These are phyloP conservation scores for Mycena polygramma DNA, from an alignment of 768 basidiomycete species.

Conservation along the genomic window DNA sequence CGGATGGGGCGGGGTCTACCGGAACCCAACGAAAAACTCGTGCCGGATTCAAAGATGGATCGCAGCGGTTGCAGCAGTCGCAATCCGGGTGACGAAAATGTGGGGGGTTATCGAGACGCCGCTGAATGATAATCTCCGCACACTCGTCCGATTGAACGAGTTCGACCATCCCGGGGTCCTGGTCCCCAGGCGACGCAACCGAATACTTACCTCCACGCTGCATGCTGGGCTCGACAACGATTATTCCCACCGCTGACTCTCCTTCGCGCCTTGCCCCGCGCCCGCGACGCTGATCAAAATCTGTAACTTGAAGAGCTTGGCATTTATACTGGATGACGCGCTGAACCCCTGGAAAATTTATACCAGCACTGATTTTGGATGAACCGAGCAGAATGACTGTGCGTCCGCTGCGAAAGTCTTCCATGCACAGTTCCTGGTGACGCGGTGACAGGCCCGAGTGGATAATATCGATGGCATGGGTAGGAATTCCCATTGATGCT, in stretches of 20 bases:
- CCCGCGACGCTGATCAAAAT: conserved; percentile 33
- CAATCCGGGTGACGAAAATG: not conserved
- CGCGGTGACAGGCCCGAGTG: conserved; percentile 39
- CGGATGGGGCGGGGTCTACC: too few species aligned
- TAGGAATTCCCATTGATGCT: conserved; percentile 26
- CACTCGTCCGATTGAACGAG: conserved; percentile 10
- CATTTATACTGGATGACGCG: conserved; percentile 22
- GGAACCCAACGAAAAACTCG: too few species aligned
- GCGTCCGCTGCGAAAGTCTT: not conserved
- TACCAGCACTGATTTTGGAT: too few species aligned
- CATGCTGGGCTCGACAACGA: conserved; percentile 32
- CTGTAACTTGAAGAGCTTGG: conserved; percentile 29
- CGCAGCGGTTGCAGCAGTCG: too few species aligned
- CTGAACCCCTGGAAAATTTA: too few species aligned
- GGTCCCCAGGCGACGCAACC: not conserved
- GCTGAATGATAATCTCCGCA: not conserved
- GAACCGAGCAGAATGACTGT: conserved; percentile 5
- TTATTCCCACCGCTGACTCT: conserved; percentile 2
- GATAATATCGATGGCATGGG: conserved; percentile 36
- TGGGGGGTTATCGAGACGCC: not conserved
- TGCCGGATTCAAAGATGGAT: too few species aligned
- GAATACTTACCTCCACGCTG: not conserved
- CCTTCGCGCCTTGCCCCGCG: not conserved
- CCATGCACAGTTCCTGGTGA: conserved; percentile 36
- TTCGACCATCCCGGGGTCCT: conserved; percentile 19